These are phyloP conservation scores for Plantago elongata DNA, from an alignment of 257 asterid species.

Conservation along the genomic window DNA sequence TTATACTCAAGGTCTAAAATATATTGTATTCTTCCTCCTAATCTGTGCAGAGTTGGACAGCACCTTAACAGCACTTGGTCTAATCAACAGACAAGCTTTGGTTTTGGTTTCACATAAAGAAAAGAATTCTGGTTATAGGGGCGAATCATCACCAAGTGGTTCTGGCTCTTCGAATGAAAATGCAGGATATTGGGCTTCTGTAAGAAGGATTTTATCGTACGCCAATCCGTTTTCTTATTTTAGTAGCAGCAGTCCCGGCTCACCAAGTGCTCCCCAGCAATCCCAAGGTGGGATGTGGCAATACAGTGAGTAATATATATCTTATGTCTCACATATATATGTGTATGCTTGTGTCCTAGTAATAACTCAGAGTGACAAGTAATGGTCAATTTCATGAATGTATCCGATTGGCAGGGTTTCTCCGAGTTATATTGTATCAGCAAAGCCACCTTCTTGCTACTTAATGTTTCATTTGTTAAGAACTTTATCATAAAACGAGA, in stretches of 20 bases:
- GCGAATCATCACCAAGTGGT: slow-evolving; percentile 30
- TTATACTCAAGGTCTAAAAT: slow-evolving; percentile 3
- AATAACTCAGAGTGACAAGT: slow-evolving; percentile 1
- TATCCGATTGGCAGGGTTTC: slow-evolving; percentile 1
- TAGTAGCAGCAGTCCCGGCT: slow-evolving; percentile 33
- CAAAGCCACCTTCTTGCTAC: not conserved
- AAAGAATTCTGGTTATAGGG: slow-evolving; percentile 27
- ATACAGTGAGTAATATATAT: slow-evolving; percentile 38
- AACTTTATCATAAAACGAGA: no score
- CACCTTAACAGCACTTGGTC: slow-evolving; percentile 64
- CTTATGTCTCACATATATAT: slow-evolving; percentile 11
- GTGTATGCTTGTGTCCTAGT: not conserved
- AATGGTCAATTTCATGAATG: not conserved
- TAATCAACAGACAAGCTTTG: slow-evolving; percentile 74
- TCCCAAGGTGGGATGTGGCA: slow-evolving; percentile 50
- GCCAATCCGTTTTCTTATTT: slow-evolving; percentile 75
- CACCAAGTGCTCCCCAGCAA: slow-evolving; percentile 41
- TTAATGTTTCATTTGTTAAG: no score
- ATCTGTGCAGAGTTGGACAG: slow-evolving; percentile 50
- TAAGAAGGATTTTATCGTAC: slow-evolving; percentile 60
- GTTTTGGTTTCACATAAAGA: slow-evolving; percentile 46
- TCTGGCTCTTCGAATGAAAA: slow-evolving; percentile 39
- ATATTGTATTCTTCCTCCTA: not conserved
- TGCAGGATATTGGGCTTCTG: slow-evolving; percentile 72
- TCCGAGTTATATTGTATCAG: not conserved